Conservation (phyloP, 148 eudicot species). For the Fagopyrum esculentum region DNA sequence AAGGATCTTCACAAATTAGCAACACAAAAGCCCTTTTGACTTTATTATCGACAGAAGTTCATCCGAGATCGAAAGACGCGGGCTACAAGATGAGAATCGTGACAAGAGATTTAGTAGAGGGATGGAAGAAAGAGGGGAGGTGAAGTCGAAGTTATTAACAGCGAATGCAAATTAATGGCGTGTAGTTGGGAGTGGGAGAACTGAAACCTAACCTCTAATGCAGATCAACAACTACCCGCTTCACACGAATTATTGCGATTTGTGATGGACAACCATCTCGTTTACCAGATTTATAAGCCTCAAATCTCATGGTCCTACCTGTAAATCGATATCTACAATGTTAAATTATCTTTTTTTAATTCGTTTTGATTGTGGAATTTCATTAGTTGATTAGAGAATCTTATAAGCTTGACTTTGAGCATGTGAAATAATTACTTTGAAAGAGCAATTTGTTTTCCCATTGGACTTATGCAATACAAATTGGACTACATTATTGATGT, state of each 20-base stretch:
- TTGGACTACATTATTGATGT: too few species aligned
- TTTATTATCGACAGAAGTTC: background rate
- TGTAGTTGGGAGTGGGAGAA: constrained; percentile 33
- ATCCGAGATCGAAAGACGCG: constrained; percentile 14
- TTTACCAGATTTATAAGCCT: constrained; percentile 4
- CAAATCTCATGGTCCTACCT: background rate
- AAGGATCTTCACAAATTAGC: constrained; percentile 9
- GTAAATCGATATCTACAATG: background rate
- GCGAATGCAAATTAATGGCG: constrained; percentile 20
- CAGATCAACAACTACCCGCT: constrained; percentile 25
- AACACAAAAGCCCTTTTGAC: constrained; percentile 18
- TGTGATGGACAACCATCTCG: background rate
- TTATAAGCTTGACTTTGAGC: too few species aligned
- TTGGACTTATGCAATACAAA: too few species aligned
- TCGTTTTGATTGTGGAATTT: too few species aligned
- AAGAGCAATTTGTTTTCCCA: too few species aligned
- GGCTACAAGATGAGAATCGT: constrained; percentile 2
- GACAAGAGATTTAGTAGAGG: constrained; percentile 14
- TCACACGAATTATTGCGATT: background rate
- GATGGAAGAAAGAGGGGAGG: background rate
- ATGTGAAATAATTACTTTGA: too few species aligned
- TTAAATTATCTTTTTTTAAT: too few species aligned
- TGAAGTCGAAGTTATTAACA: background rate
- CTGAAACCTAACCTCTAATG: constrained; percentile 16
- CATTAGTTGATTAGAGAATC: too few species aligned